Conservation (phyloP, 2,329 filamentous ascomycete genomes). For the Furcasterigmium sp. region DNA sequence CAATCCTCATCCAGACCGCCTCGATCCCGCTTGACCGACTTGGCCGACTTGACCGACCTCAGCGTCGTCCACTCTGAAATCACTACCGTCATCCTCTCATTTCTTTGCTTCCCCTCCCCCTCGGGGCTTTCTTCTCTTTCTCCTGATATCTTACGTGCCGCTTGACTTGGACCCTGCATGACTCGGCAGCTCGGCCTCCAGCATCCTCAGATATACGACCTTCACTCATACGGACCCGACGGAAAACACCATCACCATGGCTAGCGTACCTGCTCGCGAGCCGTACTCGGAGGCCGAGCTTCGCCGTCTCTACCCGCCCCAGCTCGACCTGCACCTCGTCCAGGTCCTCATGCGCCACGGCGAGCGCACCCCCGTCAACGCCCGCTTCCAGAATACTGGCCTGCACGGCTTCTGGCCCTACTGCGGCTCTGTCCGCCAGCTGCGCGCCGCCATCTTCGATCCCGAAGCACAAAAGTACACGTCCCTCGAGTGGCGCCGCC, state of each 20-base stretch:
- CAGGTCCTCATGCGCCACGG: conserved; percentile 81
- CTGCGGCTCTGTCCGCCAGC: conserved; percentile 69
- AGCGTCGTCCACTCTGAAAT: no score
- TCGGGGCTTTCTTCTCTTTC: no score
- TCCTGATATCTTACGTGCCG: no score
- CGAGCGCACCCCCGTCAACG: conserved; percentile 76
- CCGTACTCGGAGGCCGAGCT: conserved; percentile 82
- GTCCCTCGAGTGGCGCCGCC: conserved; percentile 58
- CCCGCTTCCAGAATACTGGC: conserved; percentile 79
- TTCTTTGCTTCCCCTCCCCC: no score
- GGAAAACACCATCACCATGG: conserved; percentile 50
- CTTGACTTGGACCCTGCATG: no score
- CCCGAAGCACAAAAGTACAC: conserved; percentile 32
- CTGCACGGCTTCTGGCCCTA: conserved; percentile 80
- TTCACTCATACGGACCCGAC: no score
- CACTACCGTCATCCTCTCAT: no score
- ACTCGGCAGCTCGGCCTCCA: background rate
- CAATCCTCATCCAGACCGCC: no score
- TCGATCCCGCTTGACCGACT: no score
- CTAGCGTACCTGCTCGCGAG: conserved; percentile 65
- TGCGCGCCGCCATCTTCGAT: conserved; percentile 50
- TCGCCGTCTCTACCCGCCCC: conserved; percentile 70
- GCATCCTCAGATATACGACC: conserved; percentile 1
- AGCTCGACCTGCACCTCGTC: conserved; percentile 79
- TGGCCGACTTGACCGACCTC: no score